These are phyloP conservation scores for Lactarius hatsudake DNA, from an alignment of 768 basidiomycete species.

Conservation along the genomic window DNA sequence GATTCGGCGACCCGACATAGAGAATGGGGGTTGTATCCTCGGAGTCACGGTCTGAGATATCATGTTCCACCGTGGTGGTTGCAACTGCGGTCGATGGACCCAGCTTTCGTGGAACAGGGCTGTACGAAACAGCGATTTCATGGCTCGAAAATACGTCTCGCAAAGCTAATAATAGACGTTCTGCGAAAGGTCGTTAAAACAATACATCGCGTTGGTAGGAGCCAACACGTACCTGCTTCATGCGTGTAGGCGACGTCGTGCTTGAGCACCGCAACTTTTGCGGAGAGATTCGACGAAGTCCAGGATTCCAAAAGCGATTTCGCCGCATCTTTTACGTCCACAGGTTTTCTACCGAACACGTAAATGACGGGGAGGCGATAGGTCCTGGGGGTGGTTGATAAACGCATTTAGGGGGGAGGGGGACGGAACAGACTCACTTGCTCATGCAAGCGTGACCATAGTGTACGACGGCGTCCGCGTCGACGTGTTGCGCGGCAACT, in stretches of 20 bases:
- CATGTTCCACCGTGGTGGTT: neutral
- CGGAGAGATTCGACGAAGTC: conserved; percentile 17
- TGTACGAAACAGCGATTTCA: conserved; percentile 34
- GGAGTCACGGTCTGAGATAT: neutral
- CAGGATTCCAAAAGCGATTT: conserved; percentile 40
- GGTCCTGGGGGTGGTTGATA: conserved; percentile 47
- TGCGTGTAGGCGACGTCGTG: conserved; percentile 81
- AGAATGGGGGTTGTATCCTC: conserved; percentile 30
- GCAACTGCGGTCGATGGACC: conserved; percentile 19
- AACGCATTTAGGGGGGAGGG: neutral
- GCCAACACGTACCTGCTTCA: conserved; percentile 48
- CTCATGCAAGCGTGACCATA: conserved; percentile 97
- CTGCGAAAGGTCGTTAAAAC: conserved; percentile 30
- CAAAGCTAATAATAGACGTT: conserved; percentile 35
- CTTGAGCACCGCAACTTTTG: conserved; percentile 50
- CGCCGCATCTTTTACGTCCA: conserved; percentile 57
- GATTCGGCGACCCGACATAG: conserved; percentile 77
- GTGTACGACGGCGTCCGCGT: conserved; percentile 89
- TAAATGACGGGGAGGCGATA: conserved; percentile 88
- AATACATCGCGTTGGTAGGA: neutral
- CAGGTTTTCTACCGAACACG: conserved; percentile 73
- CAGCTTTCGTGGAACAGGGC: conserved; percentile 32
- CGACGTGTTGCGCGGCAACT: conserved; percentile 90
- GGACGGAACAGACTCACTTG: conserved; percentile 45
- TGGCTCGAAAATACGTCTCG: conserved; percentile 24